A percentile compares a stretch with the other conserved stretches of the same genome.
These are phyloP conservation scores for Chrysanthemum makinoi DNA, from an alignment of 129 eudicot genomes.

Conservation along the genomic window DNA sequence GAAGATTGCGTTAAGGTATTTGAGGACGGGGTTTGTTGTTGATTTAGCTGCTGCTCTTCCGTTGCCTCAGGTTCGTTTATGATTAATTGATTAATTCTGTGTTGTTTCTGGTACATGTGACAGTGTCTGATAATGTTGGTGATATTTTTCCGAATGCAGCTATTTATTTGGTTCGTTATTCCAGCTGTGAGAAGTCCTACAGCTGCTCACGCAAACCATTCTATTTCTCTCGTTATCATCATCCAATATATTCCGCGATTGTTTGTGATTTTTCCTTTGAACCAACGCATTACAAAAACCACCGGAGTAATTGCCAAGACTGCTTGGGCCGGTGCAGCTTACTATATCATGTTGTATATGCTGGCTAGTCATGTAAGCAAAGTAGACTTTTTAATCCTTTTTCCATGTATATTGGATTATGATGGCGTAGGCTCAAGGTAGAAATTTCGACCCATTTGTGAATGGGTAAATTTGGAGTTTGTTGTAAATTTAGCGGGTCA, in stretches of 20 bases:
- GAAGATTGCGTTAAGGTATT: slow-evolving; percentile 55
- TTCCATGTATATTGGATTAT: background rate
- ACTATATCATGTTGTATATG: slow-evolving; percentile 70
- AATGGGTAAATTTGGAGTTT: background rate
- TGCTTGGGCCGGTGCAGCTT: slow-evolving; percentile 90
- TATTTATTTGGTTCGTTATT: slow-evolving; percentile 59
- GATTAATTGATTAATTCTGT: background rate
- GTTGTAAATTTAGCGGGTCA: background rate
- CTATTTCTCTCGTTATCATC: slow-evolving; percentile 63
- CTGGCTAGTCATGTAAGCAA: slow-evolving; percentile 89
- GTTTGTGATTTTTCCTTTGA: slow-evolving; percentile 71
- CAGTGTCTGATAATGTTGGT: no score
- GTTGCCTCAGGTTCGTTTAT: slow-evolving; percentile 63
- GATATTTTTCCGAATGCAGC: no score
- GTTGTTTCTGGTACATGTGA: no score
- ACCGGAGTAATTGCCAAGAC: slow-evolving; percentile 79
- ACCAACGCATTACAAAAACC: slow-evolving; percentile 58
- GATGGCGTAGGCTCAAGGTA: background rate
- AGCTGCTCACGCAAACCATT: slow-evolving; percentile 55
- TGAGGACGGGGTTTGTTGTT: slow-evolving; percentile 49
- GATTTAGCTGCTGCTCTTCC: slow-evolving; percentile 91
- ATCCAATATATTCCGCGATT: slow-evolving; percentile 79
- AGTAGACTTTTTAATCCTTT: background rate
- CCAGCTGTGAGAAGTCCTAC: slow-evolving; percentile 39
- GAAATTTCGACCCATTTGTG: background rate